Percentiles rank a stretch among this genome's conserved stretches.
Evolutionary conservation across 345 rosid species (phyloP).

Genomic region (Eucalyptus cloeziana): DNA sequence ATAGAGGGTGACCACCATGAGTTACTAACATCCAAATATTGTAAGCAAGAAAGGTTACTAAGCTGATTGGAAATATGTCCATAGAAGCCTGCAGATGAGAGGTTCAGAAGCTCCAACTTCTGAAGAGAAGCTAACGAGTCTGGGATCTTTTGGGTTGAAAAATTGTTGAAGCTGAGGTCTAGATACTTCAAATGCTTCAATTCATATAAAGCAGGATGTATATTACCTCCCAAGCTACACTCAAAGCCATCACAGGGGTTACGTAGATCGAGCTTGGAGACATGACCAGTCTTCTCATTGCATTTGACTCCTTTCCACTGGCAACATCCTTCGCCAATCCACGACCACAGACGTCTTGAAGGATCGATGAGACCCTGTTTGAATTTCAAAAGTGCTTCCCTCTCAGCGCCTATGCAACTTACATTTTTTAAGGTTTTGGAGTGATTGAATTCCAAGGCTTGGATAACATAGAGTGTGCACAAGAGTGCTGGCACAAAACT

Average conservation of each 20-base stretch:
- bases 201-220: background rate
- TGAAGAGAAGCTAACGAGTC: background rate
- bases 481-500: no score
- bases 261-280: no score
- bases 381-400: no score
- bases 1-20: accelerated
- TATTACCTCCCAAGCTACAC: background rate
- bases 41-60: background rate
- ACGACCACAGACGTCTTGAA: accelerated
- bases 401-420: no score
- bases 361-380: no score
- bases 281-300: no score
- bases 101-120: background rate
- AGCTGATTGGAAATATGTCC: background rate
- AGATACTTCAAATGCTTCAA: background rate
- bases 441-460: no score
- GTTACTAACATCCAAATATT: background rate
- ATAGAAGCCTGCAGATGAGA: background rate
- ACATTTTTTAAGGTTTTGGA: no score
- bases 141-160: background rate
- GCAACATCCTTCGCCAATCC: no score
- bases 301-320: no score
- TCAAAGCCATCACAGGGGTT: background rate
- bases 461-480: no score
- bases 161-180: background rate